These are phyloP conservation scores for Phytophthora pseudosyringae DNA, from an alignment of 352 stramenopile genomes.

Conservation along the genomic window DNA sequence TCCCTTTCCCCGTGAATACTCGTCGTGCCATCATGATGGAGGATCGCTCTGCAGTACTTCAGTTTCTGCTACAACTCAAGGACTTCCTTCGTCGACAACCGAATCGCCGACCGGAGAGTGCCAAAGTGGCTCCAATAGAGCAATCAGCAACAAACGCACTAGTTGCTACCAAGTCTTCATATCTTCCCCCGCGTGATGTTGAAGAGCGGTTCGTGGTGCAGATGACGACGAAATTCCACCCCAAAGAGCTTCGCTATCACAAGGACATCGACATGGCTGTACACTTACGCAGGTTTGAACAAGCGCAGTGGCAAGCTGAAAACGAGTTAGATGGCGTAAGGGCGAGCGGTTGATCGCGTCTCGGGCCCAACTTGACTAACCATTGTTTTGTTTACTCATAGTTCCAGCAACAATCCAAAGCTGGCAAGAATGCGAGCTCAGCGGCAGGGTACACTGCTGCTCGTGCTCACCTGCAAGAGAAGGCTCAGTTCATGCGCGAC, in stretches of 20 bases:
- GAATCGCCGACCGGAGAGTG: constrained; percentile 20
- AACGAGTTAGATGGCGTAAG: constrained; percentile 53
- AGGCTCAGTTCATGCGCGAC: constrained; percentile 62
- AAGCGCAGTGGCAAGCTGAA: constrained; percentile 62
- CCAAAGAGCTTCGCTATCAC: constrained; percentile 53
- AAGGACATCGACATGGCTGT: constrained; percentile 79
- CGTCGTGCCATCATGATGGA: constrained; percentile 75
- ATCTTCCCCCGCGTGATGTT: constrained; percentile 40
- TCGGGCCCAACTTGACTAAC: neutral
- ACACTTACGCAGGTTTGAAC: constrained; percentile 65
- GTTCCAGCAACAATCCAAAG: constrained; percentile 40
- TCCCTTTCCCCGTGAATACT: constrained; percentile 51
- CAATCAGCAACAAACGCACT: neutral
- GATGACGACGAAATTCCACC: constrained; percentile 48
- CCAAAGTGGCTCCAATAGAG: constrained; percentile 10
- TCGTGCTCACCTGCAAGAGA: constrained; percentile 63
- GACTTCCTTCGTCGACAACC: constrained; percentile 44
- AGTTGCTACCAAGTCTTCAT: constrained; percentile 6
- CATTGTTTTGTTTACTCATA: constrained; percentile 12
- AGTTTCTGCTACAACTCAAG: constrained; percentile 72
- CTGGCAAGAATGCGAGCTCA: constrained; percentile 25
- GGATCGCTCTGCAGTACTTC: constrained; percentile 52
- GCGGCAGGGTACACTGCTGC: constrained; percentile 35
- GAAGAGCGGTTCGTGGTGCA: constrained; percentile 64
- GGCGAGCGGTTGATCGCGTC: neutral